Base-by-base conservation (phyloP, 2,329 filamentous ascomycete species). In the Nemania sp. region DNA sequence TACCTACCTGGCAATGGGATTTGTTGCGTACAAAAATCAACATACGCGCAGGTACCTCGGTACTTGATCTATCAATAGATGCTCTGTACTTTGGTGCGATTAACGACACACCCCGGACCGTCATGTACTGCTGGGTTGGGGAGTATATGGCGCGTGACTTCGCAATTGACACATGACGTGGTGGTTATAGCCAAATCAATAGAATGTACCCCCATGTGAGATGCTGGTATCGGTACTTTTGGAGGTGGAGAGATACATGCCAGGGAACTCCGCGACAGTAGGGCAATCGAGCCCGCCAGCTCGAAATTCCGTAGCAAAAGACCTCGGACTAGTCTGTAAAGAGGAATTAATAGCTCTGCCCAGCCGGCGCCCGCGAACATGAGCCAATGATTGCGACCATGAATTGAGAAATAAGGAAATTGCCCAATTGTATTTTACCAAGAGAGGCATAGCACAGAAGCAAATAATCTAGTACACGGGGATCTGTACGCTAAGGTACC, bases 71-170 rank as follows among this genome's bases (percentile, higher is more conserved):
- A 29, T 29, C 25, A 29, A 29, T 29, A 29, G 25, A 29, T 29
- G n/a, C n/a, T n/a, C n/a, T n/a, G 25, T 29, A 29, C 7, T 29
- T 29, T 32, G 10, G 21, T 35, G 39, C 45, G 56, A 56, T 43
- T 64, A 64, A 60, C 62, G 63, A 57, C 59, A 67, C 63, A 57
- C 59, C 60, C 58, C 29, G 7, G 25, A 4, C 25, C 4, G 25
- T 29, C 3, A 54, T 60, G 45, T 64, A 32, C 43, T 25, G 15
- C 20, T 37, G 5, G 7, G 13, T 18, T 60, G 46, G 45, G 40
- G 54, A 47, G 54, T 48, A 49, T 60, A 61, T 29, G 25, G 66
- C 70, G 68, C 68, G 67, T 72, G 70, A 72, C 68, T 71, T 66
- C 54, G 53, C 67, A 56, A 60, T 66, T 66, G 66, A 69, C 70